Evolutionary conservation across 257 asterid genomes (phyloP), one percentile per base, ranked within the genome.

Genomic region (Rehmannia glutinosa): DNA sequence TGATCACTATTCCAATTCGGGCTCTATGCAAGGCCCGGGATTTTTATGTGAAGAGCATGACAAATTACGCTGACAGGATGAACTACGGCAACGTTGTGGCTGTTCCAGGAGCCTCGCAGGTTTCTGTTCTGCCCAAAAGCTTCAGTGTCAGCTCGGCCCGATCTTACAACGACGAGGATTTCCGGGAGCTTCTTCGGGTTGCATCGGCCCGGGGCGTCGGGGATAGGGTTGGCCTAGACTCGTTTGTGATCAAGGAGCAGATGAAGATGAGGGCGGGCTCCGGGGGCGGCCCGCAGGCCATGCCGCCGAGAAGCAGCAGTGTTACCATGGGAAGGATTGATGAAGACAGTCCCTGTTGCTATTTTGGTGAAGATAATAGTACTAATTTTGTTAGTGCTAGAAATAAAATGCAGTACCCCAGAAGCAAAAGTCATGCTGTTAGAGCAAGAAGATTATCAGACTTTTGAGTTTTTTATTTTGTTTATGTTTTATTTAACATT

Each of bases 321-420:
- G 96, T 86, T 0, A 92, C 84, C 0, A 86, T 91, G 91, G 93
- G 89, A 12, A 88, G 82, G 73, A 91, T 91, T 30, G 97, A 88
- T 69, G 97, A 91, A 59, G 97, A 91, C 0, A 69, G 66, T 2
- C 88, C 97, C 0, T 63, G 74, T 3, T 77, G 32, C 71, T 63
- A 70, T 74, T 80, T 79, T 43, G 81, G 78, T 6, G 90, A 80
- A 8, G 79, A 72, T 2, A 27, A 53, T n/a, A 15, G 0, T n/a
- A n/a, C n/a, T n/a, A n/a, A n/a, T 19, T n/a, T 23, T 49, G n/a
- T 33, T 32, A 62, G 50, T 0, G 12, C 17, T 32, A 80, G 63
- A 8, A 56, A 57, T 25, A 63, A 72, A 13, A 23, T 61, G 11
- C 77, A 71, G 20, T 86, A 52, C 52, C 79, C 88, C 0, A 84